Evolutionary conservation across 306 rosid species (phyloP), one percentile per base, ranked within the genome.

Genomic region (Prunus kanzakura): DNA sequence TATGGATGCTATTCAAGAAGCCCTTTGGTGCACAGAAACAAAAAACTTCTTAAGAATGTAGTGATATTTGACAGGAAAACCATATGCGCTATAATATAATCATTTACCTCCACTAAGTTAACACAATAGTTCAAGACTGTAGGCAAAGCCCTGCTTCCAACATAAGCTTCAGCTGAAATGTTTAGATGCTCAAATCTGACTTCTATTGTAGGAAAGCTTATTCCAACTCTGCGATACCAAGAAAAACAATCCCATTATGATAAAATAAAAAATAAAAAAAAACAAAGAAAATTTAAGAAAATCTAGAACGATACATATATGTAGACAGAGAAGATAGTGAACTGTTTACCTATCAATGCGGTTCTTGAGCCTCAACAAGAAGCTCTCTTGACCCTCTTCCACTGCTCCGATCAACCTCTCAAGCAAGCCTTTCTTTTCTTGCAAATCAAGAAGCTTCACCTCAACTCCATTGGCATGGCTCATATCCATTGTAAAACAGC

Each of bases 81-180:
- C 5, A 16, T 35, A 35, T 35, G 41, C 4, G 41, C 41, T 35
- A 6, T 35, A 35, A 35, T 6, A 35, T 35, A 35, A 35, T 35
- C 41, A 35, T 35, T 57, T 65, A 75, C 79, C 79, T 75, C 65
- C 12, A 65, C 38, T 54, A 75, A 16, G 54, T 52, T 65, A 18
- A 65, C 72, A 55, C 65, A 75, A 32, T 64, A 75, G 23, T 75
- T 75, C 27, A 75, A 75, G 25, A 65, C 63, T 30, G 79, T 50
- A 22, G 79, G 79, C 65, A 76, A 19, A 23, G 73, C 79, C 29
- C 79, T 65, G 55, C 73, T 46, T 22, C 79, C 79, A 1, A 67
- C 66, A 52, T 52, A 19, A 20, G 73, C 51, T 66, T 52, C 72
- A 20, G 73, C 79, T 22, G 18, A 65, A 52, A 76, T 25, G 10